phyloP scores from a whole-genome alignment of 2,329 filamentous ascomycete species.

The Acephala macrosclerotiorum region DNA sequence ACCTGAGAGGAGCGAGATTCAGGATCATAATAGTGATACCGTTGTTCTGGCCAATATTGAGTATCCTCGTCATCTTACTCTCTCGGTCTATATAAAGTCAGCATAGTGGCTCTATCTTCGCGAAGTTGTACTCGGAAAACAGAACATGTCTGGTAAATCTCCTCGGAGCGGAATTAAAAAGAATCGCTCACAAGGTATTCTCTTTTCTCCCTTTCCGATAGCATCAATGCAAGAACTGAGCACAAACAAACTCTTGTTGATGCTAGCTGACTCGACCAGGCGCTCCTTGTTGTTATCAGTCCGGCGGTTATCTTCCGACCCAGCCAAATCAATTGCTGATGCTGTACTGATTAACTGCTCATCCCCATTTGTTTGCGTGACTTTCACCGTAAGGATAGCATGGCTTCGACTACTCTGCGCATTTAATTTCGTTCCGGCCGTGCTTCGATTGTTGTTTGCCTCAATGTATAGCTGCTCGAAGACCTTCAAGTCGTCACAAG shows the following conservation, averaged over 20 bases:
- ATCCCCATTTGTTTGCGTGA: constrained; percentile 77
- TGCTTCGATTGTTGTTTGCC: constrained; percentile 89
- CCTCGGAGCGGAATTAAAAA: neutral
- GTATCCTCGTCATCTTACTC: constrained; percentile 90
- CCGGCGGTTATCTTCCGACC: constrained; percentile 92
- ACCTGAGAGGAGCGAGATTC: constrained; percentile 88
- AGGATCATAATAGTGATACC: constrained; percentile 97
- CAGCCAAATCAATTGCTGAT: constrained; percentile 92
- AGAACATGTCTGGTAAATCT: constrained; percentile 58
- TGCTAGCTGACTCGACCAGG: constrained; percentile 92
- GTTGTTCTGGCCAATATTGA: constrained; percentile 92
- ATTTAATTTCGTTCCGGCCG: constrained; percentile 90
- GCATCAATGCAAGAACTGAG: constrained; percentile 95
- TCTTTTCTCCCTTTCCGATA: constrained; percentile 76
- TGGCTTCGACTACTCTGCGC: constrained; percentile 90
- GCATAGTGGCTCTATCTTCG: neutral
- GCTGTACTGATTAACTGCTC: constrained; percentile 79
- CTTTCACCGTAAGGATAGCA: constrained; percentile 88
- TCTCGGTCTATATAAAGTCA: constrained; percentile 17
- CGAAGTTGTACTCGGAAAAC: neutral
- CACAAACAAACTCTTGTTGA: constrained; percentile 97
- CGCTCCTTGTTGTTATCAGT: constrained; percentile 95
- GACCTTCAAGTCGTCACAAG: constrained; percentile 85
- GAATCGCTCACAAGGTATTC: constrained; percentile 83
- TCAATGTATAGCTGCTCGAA: constrained; percentile 92